Base-by-base conservation (phyloP, 441 rosid genomes). In the Flueggea neowawraea region DNA sequence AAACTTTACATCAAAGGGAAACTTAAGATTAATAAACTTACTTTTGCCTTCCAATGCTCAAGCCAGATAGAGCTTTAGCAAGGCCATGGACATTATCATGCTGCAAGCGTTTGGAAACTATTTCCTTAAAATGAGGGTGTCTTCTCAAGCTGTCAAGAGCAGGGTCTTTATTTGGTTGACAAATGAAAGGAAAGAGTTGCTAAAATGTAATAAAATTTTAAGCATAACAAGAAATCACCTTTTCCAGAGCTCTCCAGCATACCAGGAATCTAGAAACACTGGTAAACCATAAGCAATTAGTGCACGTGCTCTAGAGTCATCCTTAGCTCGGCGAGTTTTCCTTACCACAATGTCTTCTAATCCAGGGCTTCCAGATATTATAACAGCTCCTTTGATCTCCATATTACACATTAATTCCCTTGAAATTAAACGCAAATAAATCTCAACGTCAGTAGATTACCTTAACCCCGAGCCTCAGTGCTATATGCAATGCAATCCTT, bases 361-460 rank as follows among this genome's bases (percentile, higher is more conserved):
- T 36, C 99, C 99, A 2, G 99, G 99, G 78, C 97, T 89, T 59
- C 99, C 99, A 9, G 99, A 94, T 72, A 91, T 68, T 62, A 91
- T 74, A 45, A 80, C 84, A 14, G 96, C 90, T 75, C 99, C 93
- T 65, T 74, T 62, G 39, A 91, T 73, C 99, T 94, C 70, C 59
- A 65, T 55, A 64, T 41, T 12, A 63, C 43, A 52, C 17, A 36
- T 48, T 52, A 55, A 52, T 58, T 58, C 58, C 28, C 31, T 9
- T n/a, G 32, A 59, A 54, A 44, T 33, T 16, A 11, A 41, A 56
- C 28, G 16, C 7, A 13, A 17, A 15, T 16, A 39, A 31, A 77
- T 22, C 49, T 31, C 57, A 65, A 44, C 50, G 36, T 67, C 60
- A 22, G 6, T 12, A 57, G 57, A 61, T 11, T 68, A 90, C 99